Percentiles rank a stretch among this genome's conserved stretches.
Evolutionary conservation across 1,284 basidiomycete species (phyloP).

Genomic region (Tranzscheliella williamsii): DNA sequence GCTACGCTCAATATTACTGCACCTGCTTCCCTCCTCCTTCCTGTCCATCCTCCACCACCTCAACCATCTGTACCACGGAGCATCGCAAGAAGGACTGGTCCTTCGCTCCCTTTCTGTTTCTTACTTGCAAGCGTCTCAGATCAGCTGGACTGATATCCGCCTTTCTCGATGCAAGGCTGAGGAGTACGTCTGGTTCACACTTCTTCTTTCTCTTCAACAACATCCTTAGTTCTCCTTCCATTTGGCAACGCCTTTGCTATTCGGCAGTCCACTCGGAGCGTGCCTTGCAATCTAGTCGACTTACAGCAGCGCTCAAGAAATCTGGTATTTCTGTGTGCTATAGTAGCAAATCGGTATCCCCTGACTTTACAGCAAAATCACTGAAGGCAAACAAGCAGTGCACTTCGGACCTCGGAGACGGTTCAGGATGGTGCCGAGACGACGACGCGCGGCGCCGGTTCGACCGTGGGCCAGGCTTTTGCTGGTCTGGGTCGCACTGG

Average conservation of each 20-base stretch:
- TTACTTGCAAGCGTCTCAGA: background rate
- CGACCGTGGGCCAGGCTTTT: too few species aligned
- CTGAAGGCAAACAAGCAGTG: too few species aligned
- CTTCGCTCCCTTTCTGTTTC: background rate
- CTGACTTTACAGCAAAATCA: too few species aligned
- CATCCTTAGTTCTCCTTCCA: background rate
- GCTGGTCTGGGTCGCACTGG: too few species aligned
- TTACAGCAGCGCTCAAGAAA: background rate
- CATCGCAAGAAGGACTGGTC: background rate
- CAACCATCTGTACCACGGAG: too few species aligned
- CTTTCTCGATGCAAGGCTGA: background rate
- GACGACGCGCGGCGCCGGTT: too few species aligned
- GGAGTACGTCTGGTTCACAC: background rate
- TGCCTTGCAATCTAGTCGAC: background rate
- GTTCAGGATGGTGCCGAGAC: too few species aligned
- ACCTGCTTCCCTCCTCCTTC: too few species aligned
- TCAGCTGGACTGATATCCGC: background rate
- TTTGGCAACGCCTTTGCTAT: background rate
- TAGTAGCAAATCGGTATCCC: too few species aligned
- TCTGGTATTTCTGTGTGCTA: background rate
- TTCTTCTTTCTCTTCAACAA: background rate
- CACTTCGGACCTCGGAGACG: too few species aligned
- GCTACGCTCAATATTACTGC: too few species aligned
- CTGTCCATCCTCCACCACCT: too few species aligned
- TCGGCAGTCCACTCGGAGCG: background rate